A percentile compares a stretch with the other conserved stretches of the same genome.
These are phyloP conservation scores for Leucocoprinus leucothites DNA, from an alignment of 768 basidiomycete species.

Conservation along the genomic window DNA sequence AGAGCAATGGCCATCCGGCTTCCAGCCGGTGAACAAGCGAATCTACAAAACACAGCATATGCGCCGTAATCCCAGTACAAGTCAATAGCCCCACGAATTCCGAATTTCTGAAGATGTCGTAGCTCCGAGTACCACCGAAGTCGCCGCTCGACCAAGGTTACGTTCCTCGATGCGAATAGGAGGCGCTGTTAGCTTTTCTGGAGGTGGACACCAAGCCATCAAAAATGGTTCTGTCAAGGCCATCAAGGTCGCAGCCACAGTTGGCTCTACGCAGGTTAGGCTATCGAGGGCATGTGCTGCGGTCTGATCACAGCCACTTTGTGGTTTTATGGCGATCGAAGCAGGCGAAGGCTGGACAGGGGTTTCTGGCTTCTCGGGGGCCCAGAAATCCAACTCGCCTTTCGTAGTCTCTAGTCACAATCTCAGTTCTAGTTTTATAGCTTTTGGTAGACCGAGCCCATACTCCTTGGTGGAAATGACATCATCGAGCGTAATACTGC, in stretches of 20 bases:
- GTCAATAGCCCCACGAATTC: conserved; percentile 6
- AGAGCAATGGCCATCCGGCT: not conserved
- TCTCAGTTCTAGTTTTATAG: not conserved
- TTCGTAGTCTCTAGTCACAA: not conserved
- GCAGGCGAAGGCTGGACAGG: not conserved
- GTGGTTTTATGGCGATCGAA: not conserved
- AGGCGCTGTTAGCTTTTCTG: not conserved
- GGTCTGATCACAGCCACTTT: too few species aligned
- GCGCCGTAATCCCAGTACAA: not conserved
- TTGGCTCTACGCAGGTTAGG: conserved; percentile 22
- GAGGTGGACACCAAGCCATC: conserved; percentile 33
- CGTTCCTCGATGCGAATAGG: too few species aligned
- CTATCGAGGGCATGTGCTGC: not conserved
- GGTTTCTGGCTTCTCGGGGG: not conserved
- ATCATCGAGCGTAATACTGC: conserved; percentile 28
- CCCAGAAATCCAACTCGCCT: not conserved
- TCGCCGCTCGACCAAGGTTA: not conserved
- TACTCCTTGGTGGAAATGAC: conserved; percentile 21
- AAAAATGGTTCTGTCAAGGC: conserved; percentile 42
- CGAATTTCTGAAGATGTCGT: not conserved
- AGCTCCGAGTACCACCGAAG: not conserved
- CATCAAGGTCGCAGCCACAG: conserved; percentile 37
- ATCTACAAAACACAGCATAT: not conserved
- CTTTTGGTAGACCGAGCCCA: not conserved
- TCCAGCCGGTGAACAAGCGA: not conserved